Evolutionary conservation across 1,284 basidiomycete genomes (phyloP).

Genomic region (Schizophyllum amplum): DNA sequence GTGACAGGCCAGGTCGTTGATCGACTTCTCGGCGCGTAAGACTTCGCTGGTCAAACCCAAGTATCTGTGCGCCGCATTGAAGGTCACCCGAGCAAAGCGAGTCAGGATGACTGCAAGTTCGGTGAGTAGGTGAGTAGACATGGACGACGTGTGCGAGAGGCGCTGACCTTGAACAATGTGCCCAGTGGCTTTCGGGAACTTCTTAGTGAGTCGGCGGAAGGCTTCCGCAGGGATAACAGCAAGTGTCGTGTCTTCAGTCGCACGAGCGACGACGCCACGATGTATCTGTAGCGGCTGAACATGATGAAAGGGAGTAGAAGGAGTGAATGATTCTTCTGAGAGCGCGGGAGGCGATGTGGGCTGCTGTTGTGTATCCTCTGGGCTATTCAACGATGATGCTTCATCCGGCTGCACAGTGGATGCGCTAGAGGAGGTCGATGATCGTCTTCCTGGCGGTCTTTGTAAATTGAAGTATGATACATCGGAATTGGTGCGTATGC

Average conservation of each 20-base stretch:
- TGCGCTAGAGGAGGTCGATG: slow-evolving; percentile 53
- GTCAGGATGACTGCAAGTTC: slow-evolving; percentile 95
- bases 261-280: slow-evolving; percentile 77
- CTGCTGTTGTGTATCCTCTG: slow-evolving; percentile 17
- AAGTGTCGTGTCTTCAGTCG: slow-evolving; percentile 89
- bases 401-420: slow-evolving; percentile 56
- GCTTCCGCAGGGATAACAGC: slow-evolving; percentile 99
- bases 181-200: slow-evolving; percentile 94
- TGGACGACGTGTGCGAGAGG: too few relatives aligned
- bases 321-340: slow-evolving; percentile 17
- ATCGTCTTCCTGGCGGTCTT: slow-evolving; percentile 27
- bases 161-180: slow-evolving; percentile 98
- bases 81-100: slow-evolving; percentile 93
- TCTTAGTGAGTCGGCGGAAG: slow-evolving; percentile 86
- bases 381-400: slow-evolving; percentile 21
- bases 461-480: slow-evolving; percentile 54
- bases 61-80: slow-evolving; percentile 93
- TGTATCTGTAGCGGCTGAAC: slow-evolving; percentile 26
- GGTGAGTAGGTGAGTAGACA: slow-evolving; percentile 3
- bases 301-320: slow-evolving; percentile 11
- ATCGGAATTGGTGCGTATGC: slow-evolving; percentile 43
- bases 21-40: slow-evolving; percentile 90
- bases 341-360: slow-evolving; percentile 9
- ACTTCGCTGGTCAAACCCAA: slow-evolving; percentile 94
- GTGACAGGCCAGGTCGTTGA: slow-evolving; percentile 95